Percentiles rank a stretch among this genome's conserved stretches.
These are phyloP conservation scores for Hysterium pulicare DNA, from an alignment of 2,329 filamentous ascomycete genomes.

Conservation along the genomic window DNA sequence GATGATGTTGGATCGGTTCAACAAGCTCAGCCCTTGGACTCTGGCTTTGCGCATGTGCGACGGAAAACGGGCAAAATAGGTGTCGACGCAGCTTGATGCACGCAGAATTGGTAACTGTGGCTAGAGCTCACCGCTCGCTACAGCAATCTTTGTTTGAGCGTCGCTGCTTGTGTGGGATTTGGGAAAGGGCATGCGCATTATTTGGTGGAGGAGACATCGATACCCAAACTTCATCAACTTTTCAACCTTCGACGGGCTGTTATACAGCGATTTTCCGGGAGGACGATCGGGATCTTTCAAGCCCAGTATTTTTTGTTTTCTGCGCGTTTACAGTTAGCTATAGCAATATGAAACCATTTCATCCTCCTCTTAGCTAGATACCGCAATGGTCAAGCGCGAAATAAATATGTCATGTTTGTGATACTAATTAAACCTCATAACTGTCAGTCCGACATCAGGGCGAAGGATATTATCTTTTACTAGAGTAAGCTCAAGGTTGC, in stretches of 20 bases:
- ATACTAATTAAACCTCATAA: too few relatives aligned
- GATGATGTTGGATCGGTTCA: slow-evolving; percentile 31
- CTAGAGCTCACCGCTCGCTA: slow-evolving; percentile 25
- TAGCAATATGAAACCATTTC: too few relatives aligned
- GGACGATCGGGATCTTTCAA: slow-evolving; percentile 16
- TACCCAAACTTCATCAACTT: slow-evolving; percentile 15
- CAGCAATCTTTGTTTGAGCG: slow-evolving; percentile 28
- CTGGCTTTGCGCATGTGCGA: slow-evolving; percentile 23
- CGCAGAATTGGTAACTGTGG: slow-evolving; percentile 14
- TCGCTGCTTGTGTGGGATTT: slow-evolving; percentile 28
- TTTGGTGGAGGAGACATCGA: slow-evolving; percentile 30
- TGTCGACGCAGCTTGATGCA: slow-evolving; percentile 34
- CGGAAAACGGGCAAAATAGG: slow-evolving; percentile 14
- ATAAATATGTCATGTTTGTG: too few relatives aligned
- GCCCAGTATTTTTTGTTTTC: too few relatives aligned
- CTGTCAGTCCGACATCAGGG: too few relatives aligned
- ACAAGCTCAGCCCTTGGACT: slow-evolving; percentile 39
- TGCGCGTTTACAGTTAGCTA: too few relatives aligned
- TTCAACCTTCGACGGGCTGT: slow-evolving; percentile 22
- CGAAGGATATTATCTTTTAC: too few relatives aligned
- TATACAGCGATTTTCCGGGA: slow-evolving; percentile 17
- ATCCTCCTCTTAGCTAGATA: too few relatives aligned
- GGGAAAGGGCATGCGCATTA: slow-evolving; percentile 22
- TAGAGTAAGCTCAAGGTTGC: too few relatives aligned
- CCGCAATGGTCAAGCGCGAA: too few relatives aligned